Conservation (phyloP, 1,284 basidiomycete species). For the Erythrobasidium hasegawianum region DNA sequence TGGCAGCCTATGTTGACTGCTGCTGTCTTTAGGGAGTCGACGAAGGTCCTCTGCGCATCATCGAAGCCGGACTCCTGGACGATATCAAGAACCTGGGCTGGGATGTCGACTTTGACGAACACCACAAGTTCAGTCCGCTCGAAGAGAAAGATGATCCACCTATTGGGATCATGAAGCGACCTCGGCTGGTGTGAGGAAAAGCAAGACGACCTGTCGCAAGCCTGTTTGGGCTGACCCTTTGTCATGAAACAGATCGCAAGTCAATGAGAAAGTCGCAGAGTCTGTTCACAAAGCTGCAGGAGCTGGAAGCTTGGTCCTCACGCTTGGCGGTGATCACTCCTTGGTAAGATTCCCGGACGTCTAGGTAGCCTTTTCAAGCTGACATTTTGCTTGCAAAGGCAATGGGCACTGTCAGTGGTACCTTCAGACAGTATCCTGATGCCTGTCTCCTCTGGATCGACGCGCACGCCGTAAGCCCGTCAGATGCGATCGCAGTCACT, state of each 20-base stretch:
- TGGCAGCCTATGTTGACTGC: background rate
- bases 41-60: slow-evolving; percentile 77
- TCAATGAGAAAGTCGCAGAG: slow-evolving; percentile 73
- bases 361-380: too few relatives aligned
- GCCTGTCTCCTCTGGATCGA: slow-evolving; percentile 79
- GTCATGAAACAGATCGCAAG: slow-evolving; percentile 51
- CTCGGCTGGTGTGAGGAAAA: slow-evolving; percentile 64
- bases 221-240: background rate
- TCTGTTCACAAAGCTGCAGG: slow-evolving; percentile 69
- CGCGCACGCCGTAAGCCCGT: slow-evolving; percentile 47
- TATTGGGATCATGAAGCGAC: slow-evolving; percentile 83
- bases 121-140: slow-evolving; percentile 79
- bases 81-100: slow-evolving; percentile 64
- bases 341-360: too few relatives aligned
- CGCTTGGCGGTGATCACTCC: slow-evolving; percentile 95
- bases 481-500: too few relatives aligned
- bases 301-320: slow-evolving; percentile 78
- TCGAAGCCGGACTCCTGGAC: slow-evolving; percentile 67
- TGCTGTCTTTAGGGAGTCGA: slow-evolving; percentile 66
- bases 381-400: too few relatives aligned
- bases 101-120: slow-evolving; percentile 81
- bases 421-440: slow-evolving; percentile 57
- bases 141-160: slow-evolving; percentile 61
- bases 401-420: slow-evolving; percentile 85
- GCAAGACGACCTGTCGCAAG: background rate